Conservation (phyloP, 2,329 filamentous ascomycete genomes). For the Parafenestella ontariensis region DNA sequence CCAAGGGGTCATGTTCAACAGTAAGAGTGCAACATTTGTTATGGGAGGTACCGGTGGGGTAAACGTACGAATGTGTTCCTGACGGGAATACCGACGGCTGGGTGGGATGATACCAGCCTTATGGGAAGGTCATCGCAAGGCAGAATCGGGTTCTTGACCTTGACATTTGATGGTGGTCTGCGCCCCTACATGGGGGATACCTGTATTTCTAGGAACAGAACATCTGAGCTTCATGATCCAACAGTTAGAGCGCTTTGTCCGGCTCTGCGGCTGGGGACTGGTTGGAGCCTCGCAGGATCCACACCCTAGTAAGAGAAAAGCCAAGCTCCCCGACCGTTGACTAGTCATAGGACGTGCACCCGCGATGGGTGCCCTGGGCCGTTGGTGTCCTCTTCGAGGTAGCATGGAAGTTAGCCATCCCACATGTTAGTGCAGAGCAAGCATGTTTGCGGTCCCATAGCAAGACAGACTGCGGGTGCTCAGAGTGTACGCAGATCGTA, state of each 20-base stretch:
- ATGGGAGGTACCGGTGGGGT: slow-evolving; percentile 37
- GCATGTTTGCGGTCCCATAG: slow-evolving; percentile 4
- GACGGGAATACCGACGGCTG: slow-evolving; percentile 25
- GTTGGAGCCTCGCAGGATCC: slow-evolving; percentile 49
- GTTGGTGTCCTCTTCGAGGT: slow-evolving; percentile 34
- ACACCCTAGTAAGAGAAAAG: slow-evolving; percentile 37
- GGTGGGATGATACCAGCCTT: slow-evolving; percentile 42
- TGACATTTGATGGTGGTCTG: slow-evolving; percentile 39
- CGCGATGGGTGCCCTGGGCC: slow-evolving; percentile 35
- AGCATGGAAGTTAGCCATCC: slow-evolving; percentile 29
- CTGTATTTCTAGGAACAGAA: slow-evolving; percentile 44
- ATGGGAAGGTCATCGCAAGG: slow-evolving; percentile 39
- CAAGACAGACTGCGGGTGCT: slow-evolving; percentile 1
- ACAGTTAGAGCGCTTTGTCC: slow-evolving; percentile 42
- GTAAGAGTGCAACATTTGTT: slow-evolving; percentile 37
- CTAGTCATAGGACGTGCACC: slow-evolving; percentile 39
- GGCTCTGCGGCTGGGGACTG: slow-evolving; percentile 46
- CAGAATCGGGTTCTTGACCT: slow-evolving; percentile 39
- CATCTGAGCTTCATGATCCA: slow-evolving; percentile 40
- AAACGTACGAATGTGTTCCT: slow-evolving; percentile 45
- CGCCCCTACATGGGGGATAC: slow-evolving; percentile 44
- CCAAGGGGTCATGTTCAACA: slow-evolving; percentile 46
- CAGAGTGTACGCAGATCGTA: slow-evolving; percentile 13
- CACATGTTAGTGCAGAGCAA: slow-evolving; percentile 1
- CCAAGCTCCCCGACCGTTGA: slow-evolving; percentile 48